Evolutionary conservation across 805 yeast genomes (phyloP).

Genomic region (Cephaloascus fragrans): DNA sequence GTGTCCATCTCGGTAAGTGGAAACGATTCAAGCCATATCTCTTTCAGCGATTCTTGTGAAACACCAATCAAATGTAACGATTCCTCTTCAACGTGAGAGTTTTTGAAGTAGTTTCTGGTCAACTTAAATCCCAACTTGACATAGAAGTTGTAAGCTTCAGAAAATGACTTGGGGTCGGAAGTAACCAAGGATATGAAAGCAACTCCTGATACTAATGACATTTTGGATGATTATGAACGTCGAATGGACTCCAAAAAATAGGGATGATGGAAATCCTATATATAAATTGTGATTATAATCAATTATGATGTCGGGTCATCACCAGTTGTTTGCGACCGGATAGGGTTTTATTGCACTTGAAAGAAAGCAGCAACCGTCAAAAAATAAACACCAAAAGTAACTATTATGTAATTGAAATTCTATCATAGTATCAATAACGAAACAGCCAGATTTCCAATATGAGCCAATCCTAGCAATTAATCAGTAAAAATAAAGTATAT

Average conservation of each 20-base stretch:
- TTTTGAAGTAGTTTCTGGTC: conserved; percentile 51
- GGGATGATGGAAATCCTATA: background rate
- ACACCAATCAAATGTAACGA: conserved; percentile 37
- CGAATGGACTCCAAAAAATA: too few relatives aligned
- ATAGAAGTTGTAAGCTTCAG: conserved; percentile 45
- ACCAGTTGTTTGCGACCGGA: too few relatives aligned
- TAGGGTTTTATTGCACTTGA: background rate
- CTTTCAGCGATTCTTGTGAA: conserved; percentile 56
- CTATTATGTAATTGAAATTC: too few relatives aligned
- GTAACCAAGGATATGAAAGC: conserved; percentile 59
- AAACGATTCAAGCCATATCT: conserved; percentile 65
- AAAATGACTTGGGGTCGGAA: conserved; percentile 33
- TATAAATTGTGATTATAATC: background rate
- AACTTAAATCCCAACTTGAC: conserved; percentile 49
- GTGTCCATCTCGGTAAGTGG: conserved; percentile 25
- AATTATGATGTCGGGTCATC: too few relatives aligned
- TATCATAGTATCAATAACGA: too few relatives aligned
- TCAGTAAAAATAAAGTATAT: too few relatives aligned
- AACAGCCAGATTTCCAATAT: too few relatives aligned
- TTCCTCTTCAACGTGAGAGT: conserved; percentile 22
- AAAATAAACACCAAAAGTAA: too few relatives aligned
- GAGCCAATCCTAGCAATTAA: too few relatives aligned
- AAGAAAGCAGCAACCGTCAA: background rate
- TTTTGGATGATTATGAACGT: too few relatives aligned
- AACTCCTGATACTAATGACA: conserved; percentile 14